These are phyloP conservation scores for Moesziomyces aphidis DNA, from an alignment of 1,284 basidiomycete genomes.

Conservation along the genomic window DNA sequence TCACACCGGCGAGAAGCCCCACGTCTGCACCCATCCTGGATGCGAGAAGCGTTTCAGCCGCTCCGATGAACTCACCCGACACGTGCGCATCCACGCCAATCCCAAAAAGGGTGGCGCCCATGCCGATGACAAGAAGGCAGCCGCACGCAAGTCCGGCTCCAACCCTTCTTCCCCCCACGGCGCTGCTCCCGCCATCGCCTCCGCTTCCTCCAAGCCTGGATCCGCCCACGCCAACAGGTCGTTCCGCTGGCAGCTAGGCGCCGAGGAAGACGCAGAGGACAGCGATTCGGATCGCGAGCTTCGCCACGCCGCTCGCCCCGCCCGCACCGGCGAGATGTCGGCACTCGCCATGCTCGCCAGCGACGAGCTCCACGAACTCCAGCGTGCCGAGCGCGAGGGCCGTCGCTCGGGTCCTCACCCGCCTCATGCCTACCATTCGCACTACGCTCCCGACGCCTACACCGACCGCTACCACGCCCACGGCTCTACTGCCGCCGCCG, in stretches of 20 bases:
- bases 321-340: constrained; percentile 60
- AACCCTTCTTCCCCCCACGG: constrained; percentile 10
- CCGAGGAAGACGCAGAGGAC: constrained; percentile 49
- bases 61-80: constrained; percentile 95
- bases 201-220: constrained; percentile 28
- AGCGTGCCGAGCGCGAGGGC: constrained; percentile 58
- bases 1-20: constrained; percentile 97
- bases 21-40: constrained; percentile 89
- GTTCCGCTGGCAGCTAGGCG: constrained; percentile 48
- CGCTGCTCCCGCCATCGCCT: constrained; percentile 30
- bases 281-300: constrained; percentile 57
- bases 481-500: constrained; percentile 1
- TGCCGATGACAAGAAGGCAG: constrained; percentile 34
- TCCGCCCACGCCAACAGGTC: constrained; percentile 19
- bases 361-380: constrained; percentile 63
- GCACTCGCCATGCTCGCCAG: constrained; percentile 63
- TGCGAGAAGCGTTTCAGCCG: constrained; percentile 98
- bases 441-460: constrained; percentile 38
- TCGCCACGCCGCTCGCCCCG: constrained; percentile 14
- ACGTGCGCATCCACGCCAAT: constrained; percentile 87
- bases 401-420: constrained; percentile 22
- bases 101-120: constrained; percentile 57
- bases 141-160: constrained; percentile 26
- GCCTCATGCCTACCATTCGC: constrained; percentile 17
- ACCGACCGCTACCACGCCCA: constrained; percentile 35